Conservation (phyloP, 805 yeast genomes). For the Candida argentea region DNA sequence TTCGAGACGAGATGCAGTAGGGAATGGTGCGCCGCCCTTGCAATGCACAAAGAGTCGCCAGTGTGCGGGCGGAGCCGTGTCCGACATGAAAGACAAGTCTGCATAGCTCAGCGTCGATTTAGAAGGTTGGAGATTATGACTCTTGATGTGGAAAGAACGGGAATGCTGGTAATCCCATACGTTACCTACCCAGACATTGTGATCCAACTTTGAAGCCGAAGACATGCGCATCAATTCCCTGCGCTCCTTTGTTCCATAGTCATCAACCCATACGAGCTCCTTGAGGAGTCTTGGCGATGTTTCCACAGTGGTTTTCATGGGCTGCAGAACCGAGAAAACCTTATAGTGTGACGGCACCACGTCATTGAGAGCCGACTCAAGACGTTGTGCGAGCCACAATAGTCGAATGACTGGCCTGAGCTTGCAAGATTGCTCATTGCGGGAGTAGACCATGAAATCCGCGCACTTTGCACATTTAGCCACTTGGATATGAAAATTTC, state of each 20-base stretch:
- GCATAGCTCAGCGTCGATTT: constrained; percentile 4
- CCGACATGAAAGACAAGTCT: constrained; percentile 3
- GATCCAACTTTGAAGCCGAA: constrained; percentile 50
- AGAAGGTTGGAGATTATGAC: constrained; percentile 2
- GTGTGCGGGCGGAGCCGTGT: constrained; percentile 37
- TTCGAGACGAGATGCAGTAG: constrained; percentile 30
- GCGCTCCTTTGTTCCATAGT: constrained; percentile 62
- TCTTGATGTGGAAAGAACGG: constrained; percentile 7
- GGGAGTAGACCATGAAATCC: constrained; percentile 61
- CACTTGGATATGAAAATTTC: constrained; percentile 82
- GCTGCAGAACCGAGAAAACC: constrained; percentile 12
- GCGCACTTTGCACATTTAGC: constrained; percentile 68
- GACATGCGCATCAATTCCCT: constrained; percentile 82
- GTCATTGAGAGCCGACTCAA: constrained; percentile 7
- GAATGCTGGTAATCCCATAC: constrained; percentile 53
- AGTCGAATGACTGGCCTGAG: constrained; percentile 20
- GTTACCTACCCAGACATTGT: constrained; percentile 75
- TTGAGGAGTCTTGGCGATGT: constrained; percentile 2
- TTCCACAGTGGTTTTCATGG: constrained; percentile 5
- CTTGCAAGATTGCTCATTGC: constrained; percentile 2
- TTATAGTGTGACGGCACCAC: constrained; percentile 6
- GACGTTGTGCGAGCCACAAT: constrained; percentile 28
- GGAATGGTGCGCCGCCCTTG: constrained; percentile 48
- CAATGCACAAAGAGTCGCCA: constrained; percentile 53
- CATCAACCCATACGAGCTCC: constrained; percentile 45